Evolutionary conservation across 345 rosid genomes (phyloP), one percentile per base, ranked within the genome.

Genomic region (Anastatica hierochuntica): DNA sequence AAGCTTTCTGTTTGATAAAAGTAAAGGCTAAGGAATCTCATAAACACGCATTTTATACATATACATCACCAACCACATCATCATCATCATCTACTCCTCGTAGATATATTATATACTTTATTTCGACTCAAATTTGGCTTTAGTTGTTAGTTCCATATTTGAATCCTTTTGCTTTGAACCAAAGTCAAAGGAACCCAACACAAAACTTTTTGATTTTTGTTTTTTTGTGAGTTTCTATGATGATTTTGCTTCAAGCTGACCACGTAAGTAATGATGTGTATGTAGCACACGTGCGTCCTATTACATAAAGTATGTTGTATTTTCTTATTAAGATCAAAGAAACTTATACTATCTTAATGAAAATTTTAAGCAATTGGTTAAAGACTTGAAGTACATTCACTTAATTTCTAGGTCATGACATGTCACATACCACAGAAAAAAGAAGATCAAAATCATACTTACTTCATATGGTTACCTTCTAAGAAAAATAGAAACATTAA

Each of bases 1-100:
- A 56, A 49, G 58, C 58, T 65, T 65, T 64, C 23, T 56, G 5
- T 64, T 48, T 56, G 46, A 24, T 37, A 49, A 26, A 64, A 49
- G 69, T 64, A 64, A 49, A 64, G 45, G 52, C 63, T 42, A 64
- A 49, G 69, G 58, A 64, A 64, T 49, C 57, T 41, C 40, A 41
- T n/a, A 56, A 10, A 29, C 17, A 35, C 17, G 30, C 2, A 42
- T 6, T n/a, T n/a, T n/a, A n/a, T 31, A 18, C 19, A 33, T 11
- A 36, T 37, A 19, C 10, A 5, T 35, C 42, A 63, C 62, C 68
- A 55, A 63, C n/a, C n/a, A 60, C 62, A 46, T 30, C 15, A 39
- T 36, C 48, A 30, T 27, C 42, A 54, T 21, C 13, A 29, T 55
- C 15, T 38, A 37, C n/a, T n/a, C n/a, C n/a, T 20, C 20, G 34